Conservation (phyloP, 495 filamentous ascomycete genomes). For the Aspergillus saccharolyticus region DNA sequence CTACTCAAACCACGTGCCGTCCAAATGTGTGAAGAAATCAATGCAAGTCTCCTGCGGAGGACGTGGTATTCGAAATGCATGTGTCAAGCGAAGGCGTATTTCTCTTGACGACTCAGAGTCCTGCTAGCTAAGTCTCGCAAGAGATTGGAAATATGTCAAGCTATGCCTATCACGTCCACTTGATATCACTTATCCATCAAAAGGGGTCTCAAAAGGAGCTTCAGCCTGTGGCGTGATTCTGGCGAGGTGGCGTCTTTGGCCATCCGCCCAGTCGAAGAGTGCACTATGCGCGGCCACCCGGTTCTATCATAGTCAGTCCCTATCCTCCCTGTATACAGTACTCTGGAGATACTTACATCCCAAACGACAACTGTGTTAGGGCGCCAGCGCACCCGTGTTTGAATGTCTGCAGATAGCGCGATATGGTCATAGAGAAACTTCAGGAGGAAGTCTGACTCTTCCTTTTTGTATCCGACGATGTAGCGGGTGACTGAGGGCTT, state of each 20-base stretch:
- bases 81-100: too few relatives aligned
- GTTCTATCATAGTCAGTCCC: conserved; percentile 44
- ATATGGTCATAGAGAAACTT: conserved; percentile 65
- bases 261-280: conserved; percentile 75
- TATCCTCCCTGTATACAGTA: not conserved
- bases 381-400: conserved; percentile 54
- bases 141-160: not conserved
- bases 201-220: conserved; percentile 57
- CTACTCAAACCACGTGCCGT: too few relatives aligned
- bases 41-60: too few relatives aligned
- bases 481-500: conserved; percentile 44
- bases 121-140: not conserved
- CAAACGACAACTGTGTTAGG: conserved; percentile 56
- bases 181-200: conserved; percentile 46
- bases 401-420: conserved; percentile 52
- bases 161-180: not conserved
- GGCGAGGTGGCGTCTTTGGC: conserved; percentile 73
- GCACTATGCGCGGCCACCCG: conserved; percentile 73
- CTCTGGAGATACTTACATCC: conserved; percentile 41
- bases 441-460: conserved; percentile 61
- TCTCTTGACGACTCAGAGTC: too few relatives aligned
- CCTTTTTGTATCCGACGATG: conserved; percentile 63
- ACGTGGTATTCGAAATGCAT: too few relatives aligned
- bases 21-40: too few relatives aligned
- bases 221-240: conserved; percentile 84